Base-by-base conservation (phyloP, 805 yeast genomes). In the Candida yuanshanica region DNA sequence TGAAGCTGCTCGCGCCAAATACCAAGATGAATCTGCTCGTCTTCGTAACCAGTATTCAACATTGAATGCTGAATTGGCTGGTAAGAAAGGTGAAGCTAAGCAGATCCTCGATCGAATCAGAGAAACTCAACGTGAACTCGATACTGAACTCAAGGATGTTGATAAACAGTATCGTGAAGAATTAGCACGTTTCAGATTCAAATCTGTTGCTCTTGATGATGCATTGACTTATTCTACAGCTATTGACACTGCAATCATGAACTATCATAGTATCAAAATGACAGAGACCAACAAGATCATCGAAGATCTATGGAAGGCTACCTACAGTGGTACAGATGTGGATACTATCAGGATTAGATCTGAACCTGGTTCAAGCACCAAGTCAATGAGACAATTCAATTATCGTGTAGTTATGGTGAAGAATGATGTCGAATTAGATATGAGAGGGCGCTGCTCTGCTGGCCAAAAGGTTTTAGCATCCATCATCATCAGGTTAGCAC, bases 401-500 rank as follows among this genome's bases (percentile, higher is more conserved):
- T 91, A 91, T 56, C 70, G 97, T 29, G 97, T 93, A 16, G 95
- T 90, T 18, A 93, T 93, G 99, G 80, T 81, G 44, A 93, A 93
- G 59, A 87, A 84, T 54, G 91, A 85, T 44, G 84, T 81, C 1
- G 98, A 93, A 60, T 66, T 93, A 36, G 99, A 93, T 58, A 93
- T 93, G 99, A 75, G 99, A 47, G 99, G 99, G 0, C 68, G 99
- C 43, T 93, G 99, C 60, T 87, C 96, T 2, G 98, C 99, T 0
- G 99, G 99, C 0, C 99, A 93, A 62, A 87, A 89, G 55, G 97
- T 93, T 5, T 64, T 93, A 35, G 96, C 98, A 0, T 83, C 95
- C 31, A 90, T 93, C 36, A 79, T 93, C 24, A 91, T 93, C 42
- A 71, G 99, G 41, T 65, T 93, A 42, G 96, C 97, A 0, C 67